Evolutionary conservation across 768 basidiomycete species (phyloP), one percentile per base, ranked within the genome.

Genomic region (Boletus sp.): DNA sequence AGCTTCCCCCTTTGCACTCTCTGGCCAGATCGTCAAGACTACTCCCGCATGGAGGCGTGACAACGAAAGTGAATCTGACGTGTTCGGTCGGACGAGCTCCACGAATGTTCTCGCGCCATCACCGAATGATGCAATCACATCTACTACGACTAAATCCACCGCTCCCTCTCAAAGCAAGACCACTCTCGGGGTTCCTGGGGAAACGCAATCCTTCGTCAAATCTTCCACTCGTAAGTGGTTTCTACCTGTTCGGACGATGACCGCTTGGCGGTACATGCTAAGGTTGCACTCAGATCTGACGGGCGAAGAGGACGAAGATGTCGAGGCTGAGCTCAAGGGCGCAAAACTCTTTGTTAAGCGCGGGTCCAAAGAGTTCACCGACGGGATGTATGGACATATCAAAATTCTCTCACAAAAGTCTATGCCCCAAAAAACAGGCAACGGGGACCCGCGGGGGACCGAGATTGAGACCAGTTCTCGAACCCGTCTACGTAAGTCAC

Each of bases 251-350:
- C 2, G 32, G 19, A 17, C 9, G 38, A 32, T 37, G 3, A 19
- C 11, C 5, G 11, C 50, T 19, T 21, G 32, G 35, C 23, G n/a
- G 27, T 21, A n/a, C 34, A 32, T 51, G 21, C 53, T 64, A 8
- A 62, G 21, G 7, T 17, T 17, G 13, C 8, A 15, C 33, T 40
- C 32, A 72, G 69, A 35, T 61, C 25, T 77, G 33, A 88, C 85
- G 2, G 86, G 86, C 10, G 86, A 88, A 61, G 86, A 88, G 64
- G 76, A 80, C 44, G 86, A 88, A 67, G 72, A 75, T 10, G 74
- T 82, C 9, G 67, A 74, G 56, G 64, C 79, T 44, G 85, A 85
- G 58, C 72, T 85, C 54, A 85, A 82, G 58, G 80, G 82, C 39
- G 79, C 79, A 37, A 85, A 81, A 61, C 73, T 87, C 21, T 87